These are phyloP conservation scores for Actinidia arguta DNA, from an alignment of 179 eudicot species.

Conservation along the genomic window DNA sequence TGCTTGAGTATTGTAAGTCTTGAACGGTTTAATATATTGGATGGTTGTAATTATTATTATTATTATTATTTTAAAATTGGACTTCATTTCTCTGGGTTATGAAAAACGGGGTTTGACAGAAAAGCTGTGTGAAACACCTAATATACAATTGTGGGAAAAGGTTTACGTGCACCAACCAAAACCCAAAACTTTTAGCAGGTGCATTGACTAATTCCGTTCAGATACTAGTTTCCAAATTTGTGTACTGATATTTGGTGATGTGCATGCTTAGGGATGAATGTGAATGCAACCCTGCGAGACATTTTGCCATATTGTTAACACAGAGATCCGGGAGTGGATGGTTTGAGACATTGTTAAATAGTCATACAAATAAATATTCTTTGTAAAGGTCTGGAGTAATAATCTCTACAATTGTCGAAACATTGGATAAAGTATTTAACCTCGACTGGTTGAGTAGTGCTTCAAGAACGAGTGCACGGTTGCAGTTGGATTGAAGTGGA, in stretches of 20 bases:
- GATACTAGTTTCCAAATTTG: not conserved
- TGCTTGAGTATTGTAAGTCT: no score
- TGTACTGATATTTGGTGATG: constrained; percentile 12
- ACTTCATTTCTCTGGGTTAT: no score
- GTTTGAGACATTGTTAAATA: constrained; percentile 93
- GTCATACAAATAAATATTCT: constrained; percentile 79
- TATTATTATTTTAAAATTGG: no score
- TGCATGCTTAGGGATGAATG: constrained; percentile 72
- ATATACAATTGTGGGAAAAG: constrained; percentile 35
- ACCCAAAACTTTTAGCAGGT: constrained; percentile 84
- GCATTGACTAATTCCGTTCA: not conserved
- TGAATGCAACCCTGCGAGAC: constrained; percentile 76
- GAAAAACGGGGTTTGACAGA: not conserved
- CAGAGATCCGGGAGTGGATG: constrained; percentile 99
- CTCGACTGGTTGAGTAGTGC: constrained; percentile 87
- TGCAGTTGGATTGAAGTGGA: constrained; percentile 99
- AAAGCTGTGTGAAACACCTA: constrained; percentile 36
- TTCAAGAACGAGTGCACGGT: constrained; percentile 88
- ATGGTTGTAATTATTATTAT: no score
- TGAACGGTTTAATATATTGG: no score
- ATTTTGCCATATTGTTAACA: constrained; percentile 80
- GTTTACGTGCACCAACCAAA: constrained; percentile 68
- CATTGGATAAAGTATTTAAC: constrained; percentile 78
- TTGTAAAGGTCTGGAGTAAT: constrained; percentile 53
- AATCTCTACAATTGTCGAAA: constrained; percentile 68